Base-by-base conservation (phyloP, 108 stramenopile species). In the Cyclotella atomus region DNA sequence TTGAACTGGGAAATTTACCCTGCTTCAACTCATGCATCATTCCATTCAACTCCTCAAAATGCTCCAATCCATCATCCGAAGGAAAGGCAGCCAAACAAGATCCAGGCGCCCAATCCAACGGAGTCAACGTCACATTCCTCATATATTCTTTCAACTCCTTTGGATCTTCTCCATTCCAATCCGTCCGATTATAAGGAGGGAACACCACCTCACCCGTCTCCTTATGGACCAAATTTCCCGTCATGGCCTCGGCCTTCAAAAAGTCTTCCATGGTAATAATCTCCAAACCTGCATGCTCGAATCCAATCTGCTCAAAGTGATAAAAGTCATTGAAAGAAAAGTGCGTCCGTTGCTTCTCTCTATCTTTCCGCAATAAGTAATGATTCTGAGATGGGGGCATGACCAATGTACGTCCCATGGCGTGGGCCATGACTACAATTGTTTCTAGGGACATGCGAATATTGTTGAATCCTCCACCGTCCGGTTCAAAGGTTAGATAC, bases 401-500 rank as follows among this genome's bases (percentile, higher is more conserved):
- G 34, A 98, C 96, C 43, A 98, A 68, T 6, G 83, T 95, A 2
- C 97, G 75, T 19, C 94, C 95, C 85, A 92, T 98, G 20, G 92
- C 93, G 75, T 88, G 84, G 0, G 97, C 95, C 73, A 97, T 67
- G 15, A 87, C 84, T 1, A 91, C 71, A 4, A 92, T 90, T 9
- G 95, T 95, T 88, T 98, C 97, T 85, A 97, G 81, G 38, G 84
- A 67, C 95, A 98, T 97, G 34, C 97, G 95, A 45, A 97, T 91
- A 84, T 98, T 98, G 84, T 98, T 98, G 79, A 89, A 98, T 3
- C 97, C 97, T 20, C 97, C 97, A 35, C 87, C 68, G 60, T 91
- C 91, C 3, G 89, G 79, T 54, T 85, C 84, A 54, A 85, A 85
- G 9, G 84, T 85, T 2, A 85, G 43, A 53, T 85, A 85, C 38